Base-by-base conservation (phyloP, 495 filamentous ascomycete genomes). In the Hypoxylon trugodes region DNA sequence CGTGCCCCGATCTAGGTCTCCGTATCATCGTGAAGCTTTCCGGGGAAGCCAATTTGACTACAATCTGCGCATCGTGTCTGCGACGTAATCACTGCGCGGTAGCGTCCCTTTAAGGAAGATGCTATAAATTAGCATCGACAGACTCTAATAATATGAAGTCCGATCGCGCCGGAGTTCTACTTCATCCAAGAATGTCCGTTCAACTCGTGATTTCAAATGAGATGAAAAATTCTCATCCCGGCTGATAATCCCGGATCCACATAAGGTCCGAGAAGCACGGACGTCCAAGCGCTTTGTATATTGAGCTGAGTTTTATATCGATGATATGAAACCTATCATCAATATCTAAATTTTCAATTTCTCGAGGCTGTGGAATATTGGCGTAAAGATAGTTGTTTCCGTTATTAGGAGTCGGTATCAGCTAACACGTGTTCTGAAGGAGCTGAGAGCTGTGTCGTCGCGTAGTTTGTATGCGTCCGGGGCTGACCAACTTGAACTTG, bases 21-120 rank as follows among this genome's bases (percentile, higher is more conserved):
- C 52, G 62, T 66, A 28, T 59, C 37, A 59, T 65, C 61, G 54
- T 42, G 61, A 65, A 22, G 40, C 21, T 59, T 37, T 46, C 38
- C 30, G 8, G 26, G 40, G 46, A 37, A 26, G 45, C 32, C 32
- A 46, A 45, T 36, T 51, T 21, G 22, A 47, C 28, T n/a, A 45
- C 15, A 32, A 35, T 54, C 24, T 37, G 26, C 19, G 32, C 21
- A 12, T n/a, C 32, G 26, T n/a, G 15, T 18, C 16, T 13, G 41
- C 53, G 21, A 38, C n/a, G 12, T 8, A 30, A 46, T 28, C 7
- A 19, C 28, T n/a, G 19, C 13, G 47, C 25, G 19, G 40, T 3
- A 28, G 38, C 37, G n/a, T n/a, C 33, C 16, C 35, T 15, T n/a
- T n/a, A n/a, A n/a, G n/a, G n/a, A n/a, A n/a, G n/a, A n/a, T n/a